These are phyloP conservation scores for Cystofilobasidium ferigula DNA, from an alignment of 768 basidiomycete species.

Conservation along the genomic window DNA sequence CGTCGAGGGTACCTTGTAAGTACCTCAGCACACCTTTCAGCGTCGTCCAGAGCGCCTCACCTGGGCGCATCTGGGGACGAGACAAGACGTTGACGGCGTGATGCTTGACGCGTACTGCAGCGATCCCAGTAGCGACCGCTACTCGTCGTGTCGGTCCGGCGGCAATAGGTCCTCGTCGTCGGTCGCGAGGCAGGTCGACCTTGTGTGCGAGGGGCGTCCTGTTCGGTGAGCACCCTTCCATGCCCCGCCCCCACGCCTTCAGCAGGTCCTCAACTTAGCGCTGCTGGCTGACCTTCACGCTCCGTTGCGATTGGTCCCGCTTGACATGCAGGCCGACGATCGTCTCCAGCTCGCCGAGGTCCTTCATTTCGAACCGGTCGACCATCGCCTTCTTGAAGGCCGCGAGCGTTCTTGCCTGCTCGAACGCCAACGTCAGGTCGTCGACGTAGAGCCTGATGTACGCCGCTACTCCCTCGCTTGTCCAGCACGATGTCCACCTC, in stretches of 20 bases:
- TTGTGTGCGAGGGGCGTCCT: background rate
- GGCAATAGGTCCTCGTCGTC: background rate
- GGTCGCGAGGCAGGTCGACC: background rate
- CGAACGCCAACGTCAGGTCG: background rate
- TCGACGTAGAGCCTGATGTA: background rate
- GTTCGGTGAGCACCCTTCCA: background rate
- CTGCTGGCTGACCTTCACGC: background rate
- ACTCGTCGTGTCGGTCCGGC: background rate
- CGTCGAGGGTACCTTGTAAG: background rate
- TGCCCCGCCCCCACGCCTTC: background rate
- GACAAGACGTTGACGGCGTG: background rate
- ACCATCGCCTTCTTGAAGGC: background rate
- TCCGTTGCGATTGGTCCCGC: background rate
- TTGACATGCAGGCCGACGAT: background rate
- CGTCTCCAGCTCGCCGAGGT: background rate
- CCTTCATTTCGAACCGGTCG: background rate
- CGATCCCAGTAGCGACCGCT: background rate
- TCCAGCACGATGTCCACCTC: no score
- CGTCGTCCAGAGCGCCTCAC: background rate
- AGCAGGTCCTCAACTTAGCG: background rate
- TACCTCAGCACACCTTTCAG: conserved; percentile 1
- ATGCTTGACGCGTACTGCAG: background rate
- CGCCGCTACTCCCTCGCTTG: background rate
- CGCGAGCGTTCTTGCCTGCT: background rate
- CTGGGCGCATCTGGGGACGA: background rate